Base-by-base conservation (phyloP, 2,329 filamentous ascomycete genomes). In the Cladosporium velox region DNA sequence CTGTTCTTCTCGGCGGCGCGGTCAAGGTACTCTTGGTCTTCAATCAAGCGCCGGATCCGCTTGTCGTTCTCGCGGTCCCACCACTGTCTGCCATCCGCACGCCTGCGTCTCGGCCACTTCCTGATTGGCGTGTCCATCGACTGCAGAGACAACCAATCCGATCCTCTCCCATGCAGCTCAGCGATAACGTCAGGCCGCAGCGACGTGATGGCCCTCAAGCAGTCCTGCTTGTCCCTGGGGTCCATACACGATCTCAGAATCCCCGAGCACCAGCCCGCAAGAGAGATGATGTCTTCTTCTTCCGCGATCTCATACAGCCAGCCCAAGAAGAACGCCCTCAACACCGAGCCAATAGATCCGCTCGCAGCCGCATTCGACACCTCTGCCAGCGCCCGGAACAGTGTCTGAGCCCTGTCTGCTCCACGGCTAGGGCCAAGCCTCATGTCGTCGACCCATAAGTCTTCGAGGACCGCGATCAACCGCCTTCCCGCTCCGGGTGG, bases 381-480 rank as follows among this genome's bases (percentile, higher is more conserved):
- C 64, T 65, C 64, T 5, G 64, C 64, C 47, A 65, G 34, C 4
- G 44, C 44, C 6, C 64, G 44, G 44, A 65, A 65, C 28, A 54
- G 12, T n/a, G 49, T 51, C 18, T 60, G 34, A 11, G 49, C 35
- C 55, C 12, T 55, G 30, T 32, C 32, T n/a, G 18, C 28, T n/a
- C 52, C 8, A 12, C 34, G 11, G 18, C 32, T 24, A 55, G 18
- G 18, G 21, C 35, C 44, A 18, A 24, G 10, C 12, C 44, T 41
- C 57, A 59, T 15, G 7, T 65, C 64, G 2, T 54, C 57, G 15
- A 54, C 15, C 64, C 55, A 65, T 5, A 18, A 34, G 15, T 41
- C 35, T 4, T 65, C 57, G 24, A 65, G 41, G 3, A 44, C 5
- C 11, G 8, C 30, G 6, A 65, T 32, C 15, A 65, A n/a, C 4